These are phyloP conservation scores for Lachnellula occidentalis DNA, from an alignment of 2,329 filamentous ascomycete genomes.

Conservation along the genomic window DNA sequence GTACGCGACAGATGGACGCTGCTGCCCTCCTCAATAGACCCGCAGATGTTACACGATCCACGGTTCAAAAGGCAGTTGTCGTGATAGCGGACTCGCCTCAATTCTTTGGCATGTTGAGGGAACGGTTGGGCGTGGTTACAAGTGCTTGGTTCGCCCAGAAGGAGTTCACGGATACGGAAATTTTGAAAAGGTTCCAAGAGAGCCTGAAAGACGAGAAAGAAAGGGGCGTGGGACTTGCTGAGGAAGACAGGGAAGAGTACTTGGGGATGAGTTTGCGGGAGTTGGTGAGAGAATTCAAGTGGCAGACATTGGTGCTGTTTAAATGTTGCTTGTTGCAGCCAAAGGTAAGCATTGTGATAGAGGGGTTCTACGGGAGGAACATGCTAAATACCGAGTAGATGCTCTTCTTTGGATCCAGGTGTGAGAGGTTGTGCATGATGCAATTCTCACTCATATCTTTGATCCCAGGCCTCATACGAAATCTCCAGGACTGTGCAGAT, in stretches of 20 bases:
- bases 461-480: conserved; percentile 86
- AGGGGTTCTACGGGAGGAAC: background rate
- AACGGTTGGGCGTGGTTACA: conserved; percentile 85
- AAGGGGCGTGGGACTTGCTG: conserved; percentile 54
- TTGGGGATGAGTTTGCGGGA: conserved; percentile 85
- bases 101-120: conserved; percentile 82
- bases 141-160: conserved; percentile 94
- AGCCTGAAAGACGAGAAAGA: conserved; percentile 67
- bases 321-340: conserved; percentile 92
- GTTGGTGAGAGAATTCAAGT: conserved; percentile 88
- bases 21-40: conserved; percentile 71
- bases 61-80: conserved; percentile 96
- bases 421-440: conserved; percentile 94
- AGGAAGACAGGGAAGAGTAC: conserved; percentile 77
- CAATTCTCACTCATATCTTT: conserved; percentile 95
- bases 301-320: conserved; percentile 88
- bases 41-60: conserved; percentile 89
- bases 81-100: conserved; percentile 89
- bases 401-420: conserved; percentile 97
- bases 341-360: conserved; percentile 56
- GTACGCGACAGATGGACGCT: conserved; percentile 85
- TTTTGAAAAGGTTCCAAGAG: conserved; percentile 85
- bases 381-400: conserved; percentile 53
- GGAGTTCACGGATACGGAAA: conserved; percentile 88
- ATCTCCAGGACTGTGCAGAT: conserved; percentile 90